Evolutionary conservation across 768 basidiomycete species (phyloP), one percentile per base, ranked within the genome.

Genomic region (Leccinum longicurvipes): DNA sequence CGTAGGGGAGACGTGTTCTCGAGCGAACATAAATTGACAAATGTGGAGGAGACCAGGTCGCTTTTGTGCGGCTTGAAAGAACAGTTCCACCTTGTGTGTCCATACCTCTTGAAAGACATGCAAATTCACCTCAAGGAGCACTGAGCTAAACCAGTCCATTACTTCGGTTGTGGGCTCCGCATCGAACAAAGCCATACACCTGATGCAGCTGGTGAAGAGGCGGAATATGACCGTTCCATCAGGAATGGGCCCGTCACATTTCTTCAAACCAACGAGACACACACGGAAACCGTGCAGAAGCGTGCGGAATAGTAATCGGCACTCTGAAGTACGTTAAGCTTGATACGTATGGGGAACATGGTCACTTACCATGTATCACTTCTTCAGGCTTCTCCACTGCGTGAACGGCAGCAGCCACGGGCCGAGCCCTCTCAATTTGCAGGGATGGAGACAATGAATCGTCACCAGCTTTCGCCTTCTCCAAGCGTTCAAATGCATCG

Each of bases 101-200:
- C 95, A 96, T 29, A 98, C 91, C 73, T 97, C 93, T 70, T 96
- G 90, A 69, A 97, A 95, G 57, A 95, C 89, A 65, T 96, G 91
- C 8, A 90, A 77, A 65, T 97, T 90, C 63, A 95, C 82, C 68
- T 94, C 90, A 34, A 84, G 72, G 44, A 95, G 80, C 41, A 89
- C 84, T 23, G 83, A 81, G 6, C 82, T 82, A 50, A 89, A 75
- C 79, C 87, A 86, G 55, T 99, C 96, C 64, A 93, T 81, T 6
- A 86, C 86, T 67, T 98, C 94, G 50, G 86, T 81, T 53, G 79
- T 82, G 50, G 81, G 80, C 54, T 87, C 82, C 6, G 84, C 78
- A 55, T 89, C 90, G 67, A 91, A 92, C 47, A 96, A 78, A 15
- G 85, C 79, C 82, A 97, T 87, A 75, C 89, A 91, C 36, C 84